Conservation (phyloP, 2,329 filamentous ascomycete species). For the Aureobasidium sp. region DNA sequence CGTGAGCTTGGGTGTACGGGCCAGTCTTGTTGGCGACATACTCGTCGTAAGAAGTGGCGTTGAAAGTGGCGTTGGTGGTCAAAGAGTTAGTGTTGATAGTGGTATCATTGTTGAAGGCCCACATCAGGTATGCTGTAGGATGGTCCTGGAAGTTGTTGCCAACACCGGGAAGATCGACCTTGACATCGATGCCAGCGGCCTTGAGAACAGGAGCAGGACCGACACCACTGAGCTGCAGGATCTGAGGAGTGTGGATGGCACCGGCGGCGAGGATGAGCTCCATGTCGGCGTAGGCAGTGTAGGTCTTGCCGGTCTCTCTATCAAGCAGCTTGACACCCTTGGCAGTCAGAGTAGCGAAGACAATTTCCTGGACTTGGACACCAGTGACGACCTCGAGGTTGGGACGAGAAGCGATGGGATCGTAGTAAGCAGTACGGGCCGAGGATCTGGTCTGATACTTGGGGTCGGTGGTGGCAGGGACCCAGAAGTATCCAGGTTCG, state of each 20-base stretch:
- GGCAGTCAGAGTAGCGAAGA: constrained; percentile 3
- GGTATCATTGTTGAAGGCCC: constrained; percentile 14
- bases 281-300: constrained; percentile 11
- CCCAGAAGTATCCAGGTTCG: constrained; percentile 28
- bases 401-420: constrained; percentile 22
- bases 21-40: constrained; percentile 21
- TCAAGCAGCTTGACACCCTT: constrained; percentile 14
- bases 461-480: constrained; percentile 28
- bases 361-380: constrained; percentile 18
- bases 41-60: constrained; percentile 21
- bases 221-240: constrained; percentile 28
- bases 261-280: constrained; percentile 31
- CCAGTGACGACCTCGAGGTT: constrained; percentile 26
- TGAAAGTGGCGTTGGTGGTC: constrained; percentile 21
- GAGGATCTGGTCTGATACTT: constrained; percentile 27
- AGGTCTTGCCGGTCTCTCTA: not conserved
- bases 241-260: constrained; percentile 25
- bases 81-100: constrained; percentile 23
- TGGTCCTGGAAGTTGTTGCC: constrained; percentile 29
- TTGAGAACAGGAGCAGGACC: constrained; percentile 17
- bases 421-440: constrained; percentile 26
- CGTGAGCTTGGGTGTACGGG: constrained; percentile 28
- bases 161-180: constrained; percentile 25
- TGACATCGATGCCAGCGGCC: constrained; percentile 21
- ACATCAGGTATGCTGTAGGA: constrained; percentile 1